These are phyloP conservation scores for Mycena haematopus DNA, from an alignment of 768 basidiomycete species.

Conservation along the genomic window DNA sequence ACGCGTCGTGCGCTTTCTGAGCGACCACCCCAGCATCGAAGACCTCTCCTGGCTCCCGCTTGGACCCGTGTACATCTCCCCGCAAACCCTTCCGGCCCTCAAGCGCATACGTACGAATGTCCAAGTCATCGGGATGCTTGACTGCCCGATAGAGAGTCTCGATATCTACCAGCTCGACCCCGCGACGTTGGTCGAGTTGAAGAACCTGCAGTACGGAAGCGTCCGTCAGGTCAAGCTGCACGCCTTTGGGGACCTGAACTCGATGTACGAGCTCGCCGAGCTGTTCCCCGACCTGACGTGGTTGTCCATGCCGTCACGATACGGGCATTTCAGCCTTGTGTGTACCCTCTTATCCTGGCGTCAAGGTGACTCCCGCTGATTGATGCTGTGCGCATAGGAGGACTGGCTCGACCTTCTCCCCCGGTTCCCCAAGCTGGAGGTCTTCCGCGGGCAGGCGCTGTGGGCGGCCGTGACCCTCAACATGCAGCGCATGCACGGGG, in stretches of 20 bases:
- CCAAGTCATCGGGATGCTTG: slow-evolving; percentile 44
- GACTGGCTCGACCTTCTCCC: slow-evolving; percentile 49
- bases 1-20: slow-evolving; percentile 47
- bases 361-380: slow-evolving; percentile 3
- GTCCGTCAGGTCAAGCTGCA: slow-evolving; percentile 44
- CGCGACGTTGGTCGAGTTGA: slow-evolving; percentile 37
- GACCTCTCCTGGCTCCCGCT: slow-evolving; percentile 55
- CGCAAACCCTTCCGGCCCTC: slow-evolving; percentile 48
- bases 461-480: slow-evolving; percentile 48
- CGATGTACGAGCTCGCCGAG: slow-evolving; percentile 41
- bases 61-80: slow-evolving; percentile 39
- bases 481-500: slow-evolving; percentile 47
- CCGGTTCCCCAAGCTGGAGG: slow-evolving; percentile 48
- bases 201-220: slow-evolving; percentile 37
- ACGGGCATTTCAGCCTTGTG: slow-evolving; percentile 37
- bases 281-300: slow-evolving; percentile 48
- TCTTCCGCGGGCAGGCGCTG: slow-evolving; percentile 49
- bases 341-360: slow-evolving; percentile 17
- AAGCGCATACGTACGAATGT: slow-evolving; percentile 43
- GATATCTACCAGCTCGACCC: slow-evolving; percentile 40
- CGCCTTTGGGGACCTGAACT: slow-evolving; percentile 36
- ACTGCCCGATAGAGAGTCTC: slow-evolving; percentile 43
- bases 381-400: slow-evolving; percentile 33
- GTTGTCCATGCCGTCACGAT: slow-evolving; percentile 45
- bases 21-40: slow-evolving; percentile 52